Percentiles rank a stretch among this genome's conserved stretches.
Conservation (phyloP, 1,284 basidiomycete species). For the Vanrija sp. region DNA sequence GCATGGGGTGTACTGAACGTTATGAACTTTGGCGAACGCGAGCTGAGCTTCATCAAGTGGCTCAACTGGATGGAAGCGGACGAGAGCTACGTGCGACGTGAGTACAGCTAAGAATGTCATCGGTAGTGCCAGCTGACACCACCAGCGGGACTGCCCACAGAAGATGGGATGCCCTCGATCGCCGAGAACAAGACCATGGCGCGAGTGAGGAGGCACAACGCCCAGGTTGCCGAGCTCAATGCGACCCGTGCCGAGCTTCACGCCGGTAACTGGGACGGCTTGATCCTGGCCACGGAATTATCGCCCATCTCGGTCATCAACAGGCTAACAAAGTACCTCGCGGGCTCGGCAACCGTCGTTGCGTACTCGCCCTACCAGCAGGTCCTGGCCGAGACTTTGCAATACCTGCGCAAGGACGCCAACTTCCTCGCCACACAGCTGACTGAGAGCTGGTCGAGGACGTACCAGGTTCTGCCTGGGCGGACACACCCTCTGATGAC, state of each 20-base stretch:
- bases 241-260: constrained; percentile 76
- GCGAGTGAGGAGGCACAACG: constrained; percentile 31
- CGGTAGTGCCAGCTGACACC: neutral
- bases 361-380: constrained; percentile 80
- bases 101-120: constrained; percentile 9
- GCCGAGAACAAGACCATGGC: constrained; percentile 31
- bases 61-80: constrained; percentile 91
- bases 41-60: constrained; percentile 60
- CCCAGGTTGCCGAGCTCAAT: constrained; percentile 52
- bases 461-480: constrained; percentile 89
- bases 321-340: constrained; percentile 68
- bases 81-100: constrained; percentile 56
- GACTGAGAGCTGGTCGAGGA: constrained; percentile 82
- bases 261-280: constrained; percentile 76
- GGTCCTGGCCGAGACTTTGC: constrained; percentile 73
- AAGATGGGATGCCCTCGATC: constrained; percentile 30
- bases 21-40: constrained; percentile 77
- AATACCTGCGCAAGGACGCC: constrained; percentile 62
- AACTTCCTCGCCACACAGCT: constrained; percentile 74
- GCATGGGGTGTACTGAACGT: constrained; percentile 77
- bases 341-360: constrained; percentile 80
- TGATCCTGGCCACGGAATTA: constrained; percentile 79
- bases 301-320: constrained; percentile 80
- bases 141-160: constrained; percentile 34
- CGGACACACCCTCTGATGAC: constrained; percentile 95